Conservation (phyloP, 2,329 filamentous ascomycete species). For the Diaporthe citri region DNA sequence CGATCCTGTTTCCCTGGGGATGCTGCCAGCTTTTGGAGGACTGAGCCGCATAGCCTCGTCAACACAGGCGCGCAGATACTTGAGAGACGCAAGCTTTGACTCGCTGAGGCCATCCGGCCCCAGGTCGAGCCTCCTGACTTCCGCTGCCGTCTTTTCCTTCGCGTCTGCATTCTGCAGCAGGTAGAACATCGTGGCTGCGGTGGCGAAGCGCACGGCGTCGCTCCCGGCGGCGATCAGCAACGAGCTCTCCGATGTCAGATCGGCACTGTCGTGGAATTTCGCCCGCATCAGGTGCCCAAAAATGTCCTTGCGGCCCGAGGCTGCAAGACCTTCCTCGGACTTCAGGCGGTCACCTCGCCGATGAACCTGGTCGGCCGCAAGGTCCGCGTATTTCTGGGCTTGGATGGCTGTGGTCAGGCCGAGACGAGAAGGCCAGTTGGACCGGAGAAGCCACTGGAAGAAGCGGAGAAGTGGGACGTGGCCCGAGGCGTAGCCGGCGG, state of each 20-base stretch:
- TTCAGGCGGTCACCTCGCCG: not conserved
- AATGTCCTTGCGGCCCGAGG: not conserved
- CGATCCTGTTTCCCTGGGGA: not conserved
- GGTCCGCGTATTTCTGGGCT: not conserved
- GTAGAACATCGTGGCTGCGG: slow-evolving; percentile 10
- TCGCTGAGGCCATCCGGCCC: not conserved
- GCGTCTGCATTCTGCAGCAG: not conserved
- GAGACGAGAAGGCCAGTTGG: not conserved
- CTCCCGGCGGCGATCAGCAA: slow-evolving; percentile 11
- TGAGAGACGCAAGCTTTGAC: not conserved
- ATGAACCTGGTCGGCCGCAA: not conserved
- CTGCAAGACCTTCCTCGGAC: not conserved
- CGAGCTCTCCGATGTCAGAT: slow-evolving; percentile 9
- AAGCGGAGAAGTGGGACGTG: not conserved
- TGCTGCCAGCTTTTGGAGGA: slow-evolving; percentile 13
- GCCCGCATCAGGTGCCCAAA: slow-evolving; percentile 4
- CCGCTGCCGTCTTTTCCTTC: not conserved
- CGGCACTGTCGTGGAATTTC: not conserved
- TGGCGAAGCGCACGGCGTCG: slow-evolving; percentile 6
- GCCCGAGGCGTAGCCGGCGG: not conserved
- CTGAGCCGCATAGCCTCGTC: slow-evolving; percentile 2
- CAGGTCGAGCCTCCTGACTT: not conserved
- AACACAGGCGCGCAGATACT: slow-evolving; percentile 18
- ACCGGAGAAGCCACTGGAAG: slow-evolving; percentile 21
- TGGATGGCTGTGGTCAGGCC: not conserved